Evolutionary conservation across 345 rosid genomes (phyloP).

Genomic region (Jatropha curcas): DNA sequence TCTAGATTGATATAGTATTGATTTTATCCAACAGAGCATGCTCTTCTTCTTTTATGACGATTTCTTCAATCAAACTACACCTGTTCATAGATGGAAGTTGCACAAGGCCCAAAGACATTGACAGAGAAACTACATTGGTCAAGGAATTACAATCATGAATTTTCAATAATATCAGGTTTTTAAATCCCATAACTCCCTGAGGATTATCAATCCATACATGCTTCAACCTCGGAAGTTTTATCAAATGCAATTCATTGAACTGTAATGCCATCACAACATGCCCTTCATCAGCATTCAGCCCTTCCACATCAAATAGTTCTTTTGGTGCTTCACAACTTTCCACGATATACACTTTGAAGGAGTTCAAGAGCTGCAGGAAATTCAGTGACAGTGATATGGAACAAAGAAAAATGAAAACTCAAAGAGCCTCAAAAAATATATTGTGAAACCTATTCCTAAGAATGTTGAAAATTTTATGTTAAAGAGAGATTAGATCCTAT

Average conservation of each 20-base stretch:
- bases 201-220: neutral
- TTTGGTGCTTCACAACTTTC: conserved; percentile 4
- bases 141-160: conserved; percentile 8
- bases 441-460: no score
- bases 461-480: no score
- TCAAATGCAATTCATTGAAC: conserved; percentile 11
- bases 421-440: no score
- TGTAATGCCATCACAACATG: neutral
- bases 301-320: conserved; percentile 14
- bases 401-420: no score
- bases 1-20: neutral
- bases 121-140: neutral
- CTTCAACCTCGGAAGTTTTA: neutral
- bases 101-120: neutral
- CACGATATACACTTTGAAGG: neutral
- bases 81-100: neutral
- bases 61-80: neutral
- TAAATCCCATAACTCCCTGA: conserved; percentile 4
- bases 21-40: neutral
- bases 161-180: neutral
- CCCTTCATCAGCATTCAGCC: neutral
- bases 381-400: neutral
- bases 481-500: no score
- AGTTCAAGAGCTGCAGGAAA: neutral
- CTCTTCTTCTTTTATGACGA: neutral